Evolutionary conservation across 164 flowering plant species (phyloP).

Genomic region (Cinnamomum micranthum): DNA sequence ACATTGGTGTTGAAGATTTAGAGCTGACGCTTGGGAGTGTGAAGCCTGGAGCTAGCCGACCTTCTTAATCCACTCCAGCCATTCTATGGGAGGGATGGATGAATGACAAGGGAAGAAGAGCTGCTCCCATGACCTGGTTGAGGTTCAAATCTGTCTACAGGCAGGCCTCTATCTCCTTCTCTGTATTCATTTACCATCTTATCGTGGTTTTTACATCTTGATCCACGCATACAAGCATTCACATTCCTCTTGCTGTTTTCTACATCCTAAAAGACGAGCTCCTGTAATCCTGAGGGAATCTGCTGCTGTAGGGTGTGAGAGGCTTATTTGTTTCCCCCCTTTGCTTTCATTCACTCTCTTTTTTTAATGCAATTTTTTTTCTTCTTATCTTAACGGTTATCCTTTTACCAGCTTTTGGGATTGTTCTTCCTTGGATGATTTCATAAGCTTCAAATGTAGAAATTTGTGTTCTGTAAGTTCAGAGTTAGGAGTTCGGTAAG

Average conservation of each 20-base stretch:
- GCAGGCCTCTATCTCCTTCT: not conserved
- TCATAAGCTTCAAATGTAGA: not conserved
- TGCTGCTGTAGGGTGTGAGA: conserved; percentile 1
- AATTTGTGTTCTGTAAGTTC: not conserved
- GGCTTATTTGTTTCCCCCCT: not conserved
- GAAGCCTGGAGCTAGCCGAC: conserved; percentile 21
- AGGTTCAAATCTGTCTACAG: not conserved
- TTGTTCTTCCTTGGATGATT: not conserved
- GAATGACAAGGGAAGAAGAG: not conserved
- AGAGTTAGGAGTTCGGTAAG: no score
- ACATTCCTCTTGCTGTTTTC: not conserved
- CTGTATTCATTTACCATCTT: not conserved
- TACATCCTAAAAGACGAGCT: not conserved
- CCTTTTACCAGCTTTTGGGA: not conserved
- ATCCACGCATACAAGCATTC: not conserved
- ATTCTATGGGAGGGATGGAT: not conserved
- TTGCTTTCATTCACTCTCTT: not conserved
- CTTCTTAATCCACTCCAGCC: not conserved
- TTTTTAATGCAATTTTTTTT: not conserved
- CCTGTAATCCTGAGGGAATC: not conserved
- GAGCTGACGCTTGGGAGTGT: conserved; percentile 86
- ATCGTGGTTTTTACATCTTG: not conserved
- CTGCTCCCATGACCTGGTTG: not conserved
- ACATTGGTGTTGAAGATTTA: conserved; percentile 70
- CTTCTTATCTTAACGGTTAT: not conserved